Base-by-base conservation (phyloP, 306 rosid genomes). In the Fagus crenata region DNA sequence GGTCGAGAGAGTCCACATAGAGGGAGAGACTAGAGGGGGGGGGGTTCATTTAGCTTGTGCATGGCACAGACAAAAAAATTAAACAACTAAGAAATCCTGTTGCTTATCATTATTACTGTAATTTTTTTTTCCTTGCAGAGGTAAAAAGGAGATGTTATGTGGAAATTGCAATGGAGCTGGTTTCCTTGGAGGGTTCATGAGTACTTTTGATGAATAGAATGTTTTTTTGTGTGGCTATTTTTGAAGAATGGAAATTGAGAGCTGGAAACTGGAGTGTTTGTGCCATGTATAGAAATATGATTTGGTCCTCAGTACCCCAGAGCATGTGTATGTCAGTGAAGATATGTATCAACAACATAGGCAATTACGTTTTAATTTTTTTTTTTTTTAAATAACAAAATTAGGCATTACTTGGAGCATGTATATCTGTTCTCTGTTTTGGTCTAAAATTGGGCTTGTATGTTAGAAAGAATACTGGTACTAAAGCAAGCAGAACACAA, bases 161-260 rank as follows among this genome's bases (percentile, higher is more conserved):
- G 91, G 91, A 51, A 87, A 83, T 78, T 85, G 91, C 86, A 87
- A 87, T 69, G 91, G 89, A 72, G 87, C 87, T 15, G 91, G 89
- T 43, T 87, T 87, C 59, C 11, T 85, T 55, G 91, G 87, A 37
- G 89, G 87, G 40, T 87, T 87, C 81, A 49, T 87, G 87, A 87
- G 91, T 79, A 87, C 91, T 39, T 17, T 72, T 53, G 91, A 87
- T 78, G 85, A 87, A 64, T 87, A 84, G 49, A 22, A 46, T 46
- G 8, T 46, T 46, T 9, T 46, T 12, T 46, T 46, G 51, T 9
- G 8, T 9, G 8, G 51, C 51, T 79, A 87, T 89, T 43, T 33
- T 68, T 53, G 84, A 87, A 75, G 85, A 87, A 64, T 84, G 75
- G 49, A 39, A 67, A 31, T 39, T 39, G 46, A 6, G 32, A 15